Conservation (phyloP, 2,329 filamentous ascomycete genomes). For the Microsporum canis region DNA sequence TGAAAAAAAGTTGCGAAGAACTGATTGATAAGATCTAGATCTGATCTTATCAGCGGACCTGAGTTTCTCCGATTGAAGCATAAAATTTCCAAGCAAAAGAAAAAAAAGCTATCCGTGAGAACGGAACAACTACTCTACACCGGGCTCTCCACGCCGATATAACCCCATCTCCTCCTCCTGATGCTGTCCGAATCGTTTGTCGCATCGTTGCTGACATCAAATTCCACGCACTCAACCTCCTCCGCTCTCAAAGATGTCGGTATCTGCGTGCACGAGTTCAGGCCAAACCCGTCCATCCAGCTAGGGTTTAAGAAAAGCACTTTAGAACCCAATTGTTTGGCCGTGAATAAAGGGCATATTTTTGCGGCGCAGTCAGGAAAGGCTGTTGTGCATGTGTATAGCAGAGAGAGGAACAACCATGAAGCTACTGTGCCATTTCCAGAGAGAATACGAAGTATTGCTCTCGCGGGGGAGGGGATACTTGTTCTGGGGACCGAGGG, state of each 20-base stretch:
- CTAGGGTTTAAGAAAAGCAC: conserved; percentile 86
- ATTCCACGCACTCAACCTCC: conserved; percentile 25
- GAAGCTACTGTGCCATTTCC: conserved; percentile 81
- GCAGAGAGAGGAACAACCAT: conserved; percentile 67
- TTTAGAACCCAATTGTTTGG: conserved; percentile 64
- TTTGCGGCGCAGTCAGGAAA: conserved; percentile 89
- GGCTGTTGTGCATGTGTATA: conserved; percentile 88
- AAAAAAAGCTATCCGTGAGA: background rate
- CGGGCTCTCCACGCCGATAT: background rate
- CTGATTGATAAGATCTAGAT: conserved; percentile 5
- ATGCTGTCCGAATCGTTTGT: conserved; percentile 42
- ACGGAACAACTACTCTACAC: background rate
- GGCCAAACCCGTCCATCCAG: conserved; percentile 64
- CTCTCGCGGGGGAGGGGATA: conserved; percentile 51
- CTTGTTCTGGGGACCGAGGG: conserved; percentile 72
- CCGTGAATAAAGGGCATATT: conserved; percentile 68
- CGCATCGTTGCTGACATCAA: conserved; percentile 33
- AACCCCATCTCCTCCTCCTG: conserved; percentile 11
- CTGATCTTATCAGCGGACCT: conserved; percentile 1
- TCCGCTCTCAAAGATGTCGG: conserved; percentile 62
- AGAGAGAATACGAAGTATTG: conserved; percentile 70
- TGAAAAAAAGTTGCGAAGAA: background rate
- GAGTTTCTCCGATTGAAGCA: background rate
- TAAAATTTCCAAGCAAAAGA: background rate
- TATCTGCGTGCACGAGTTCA: conserved; percentile 74